Percentiles rank a stretch among this genome's conserved stretches.
Conservation (phyloP, 345 rosid species). For the Dimocarpus longan region DNA sequence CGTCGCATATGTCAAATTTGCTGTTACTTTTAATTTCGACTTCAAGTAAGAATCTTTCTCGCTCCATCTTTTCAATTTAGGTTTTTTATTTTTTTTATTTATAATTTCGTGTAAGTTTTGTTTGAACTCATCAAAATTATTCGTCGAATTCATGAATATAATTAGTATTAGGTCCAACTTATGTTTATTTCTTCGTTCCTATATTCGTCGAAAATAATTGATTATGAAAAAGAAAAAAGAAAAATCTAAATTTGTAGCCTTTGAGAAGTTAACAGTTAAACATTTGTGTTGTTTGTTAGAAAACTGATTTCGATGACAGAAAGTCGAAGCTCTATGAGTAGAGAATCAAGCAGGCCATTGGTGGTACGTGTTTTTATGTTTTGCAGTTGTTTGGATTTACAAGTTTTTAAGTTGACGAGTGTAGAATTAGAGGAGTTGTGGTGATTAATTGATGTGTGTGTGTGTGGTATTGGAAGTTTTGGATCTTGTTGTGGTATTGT, state of each 20-base stretch:
- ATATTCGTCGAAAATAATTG: neutral
- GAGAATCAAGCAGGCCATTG: conserved; percentile 27
- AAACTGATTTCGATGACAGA: conserved; percentile 22
- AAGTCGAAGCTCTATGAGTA: conserved; percentile 24
- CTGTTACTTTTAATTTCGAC: neutral
- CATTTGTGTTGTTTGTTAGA: conserved; percentile 13
- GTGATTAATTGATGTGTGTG: neutral
- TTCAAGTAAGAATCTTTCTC: conserved; percentile 8
- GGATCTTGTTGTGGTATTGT: neutral
- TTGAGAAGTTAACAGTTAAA: conserved; percentile 1
- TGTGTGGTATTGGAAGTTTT: neutral
- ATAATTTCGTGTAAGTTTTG: neutral
- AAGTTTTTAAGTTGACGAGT: neutral
- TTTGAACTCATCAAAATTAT: neutral
- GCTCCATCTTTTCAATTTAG: neutral
- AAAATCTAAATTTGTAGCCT: conserved; percentile 1
- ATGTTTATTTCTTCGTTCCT: neutral
- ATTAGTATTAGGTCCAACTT: neutral
- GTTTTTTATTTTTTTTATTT: neutral
- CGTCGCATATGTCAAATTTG: neutral
- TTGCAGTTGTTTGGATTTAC: neutral
- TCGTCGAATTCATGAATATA: neutral
- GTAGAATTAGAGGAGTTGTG: neutral
- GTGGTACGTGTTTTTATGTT: conserved; percentile 22
- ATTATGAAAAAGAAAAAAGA: neutral